Evolutionary conservation across 2,329 filamentous ascomycete genomes (phyloP).

Genomic region (Dactylonectria macrodidyma): DNA sequence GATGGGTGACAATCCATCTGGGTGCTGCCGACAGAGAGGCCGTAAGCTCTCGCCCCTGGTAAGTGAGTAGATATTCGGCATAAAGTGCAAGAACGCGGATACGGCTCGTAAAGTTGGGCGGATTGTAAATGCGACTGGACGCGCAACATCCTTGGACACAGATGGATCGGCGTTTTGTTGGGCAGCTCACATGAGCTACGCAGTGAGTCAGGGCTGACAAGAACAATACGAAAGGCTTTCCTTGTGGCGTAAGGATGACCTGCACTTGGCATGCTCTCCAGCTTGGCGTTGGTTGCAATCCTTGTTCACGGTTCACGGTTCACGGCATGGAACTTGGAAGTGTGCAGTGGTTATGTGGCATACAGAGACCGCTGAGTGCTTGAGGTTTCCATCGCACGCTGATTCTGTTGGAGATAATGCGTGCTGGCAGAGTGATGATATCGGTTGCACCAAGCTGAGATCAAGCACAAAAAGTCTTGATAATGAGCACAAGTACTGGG

Average conservation of each 20-base stretch:
- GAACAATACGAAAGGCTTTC: not conserved
- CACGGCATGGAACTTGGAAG: not conserved
- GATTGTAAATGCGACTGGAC: no score
- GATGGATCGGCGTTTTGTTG: not conserved
- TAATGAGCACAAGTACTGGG: not conserved
- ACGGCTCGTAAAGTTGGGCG: no score
- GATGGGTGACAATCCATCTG: no score
- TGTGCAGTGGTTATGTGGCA: not conserved
- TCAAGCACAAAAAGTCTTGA: not conserved
- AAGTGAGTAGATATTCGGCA: no score
- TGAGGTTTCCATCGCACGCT: no score
- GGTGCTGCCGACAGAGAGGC: no score
- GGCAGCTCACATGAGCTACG: not conserved
- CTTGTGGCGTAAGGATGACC: not conserved
- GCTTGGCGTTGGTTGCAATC: not conserved
- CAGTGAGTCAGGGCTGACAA: not conserved
- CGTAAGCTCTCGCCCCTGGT: no score
- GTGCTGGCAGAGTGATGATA: not conserved
- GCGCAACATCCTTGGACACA: not conserved
- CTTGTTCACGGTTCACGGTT: not conserved
- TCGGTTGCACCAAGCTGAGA: not conserved
- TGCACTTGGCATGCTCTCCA: not conserved
- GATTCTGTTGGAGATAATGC: not conserved
- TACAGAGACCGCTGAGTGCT: not conserved
- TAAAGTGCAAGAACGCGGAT: no score